Evolutionary conservation across 2,329 filamentous ascomycete genomes (phyloP).

Genomic region (Gnomoniopsis sp.): DNA sequence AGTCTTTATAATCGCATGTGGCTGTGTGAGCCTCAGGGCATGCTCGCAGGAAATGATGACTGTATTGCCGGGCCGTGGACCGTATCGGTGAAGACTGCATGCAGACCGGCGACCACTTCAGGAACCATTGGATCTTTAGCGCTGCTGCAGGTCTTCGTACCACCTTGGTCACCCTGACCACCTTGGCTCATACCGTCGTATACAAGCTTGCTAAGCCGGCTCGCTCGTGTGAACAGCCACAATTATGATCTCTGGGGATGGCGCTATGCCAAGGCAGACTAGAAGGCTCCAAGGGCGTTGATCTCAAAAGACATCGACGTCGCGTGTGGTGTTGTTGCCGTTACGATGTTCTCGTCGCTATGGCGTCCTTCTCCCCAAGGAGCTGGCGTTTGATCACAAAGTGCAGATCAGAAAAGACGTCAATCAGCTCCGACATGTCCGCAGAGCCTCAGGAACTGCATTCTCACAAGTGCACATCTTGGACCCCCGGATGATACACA

Average conservation of each 20-base stretch:
- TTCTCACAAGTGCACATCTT: background rate
- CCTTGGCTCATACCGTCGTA: background rate
- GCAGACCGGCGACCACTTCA: background rate
- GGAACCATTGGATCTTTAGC: background rate
- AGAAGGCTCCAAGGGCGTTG: no score
- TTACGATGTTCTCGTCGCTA: no score
- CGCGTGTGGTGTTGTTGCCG: no score
- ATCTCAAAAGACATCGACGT: no score
- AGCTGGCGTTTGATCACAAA: background rate
- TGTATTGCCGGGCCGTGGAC: background rate
- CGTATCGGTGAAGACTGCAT: background rate
- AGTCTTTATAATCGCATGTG: background rate
- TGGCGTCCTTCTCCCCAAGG: no score
- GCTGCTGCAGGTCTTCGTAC: background rate
- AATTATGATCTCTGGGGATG: background rate
- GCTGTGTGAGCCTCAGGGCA: background rate
- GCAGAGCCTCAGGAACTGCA: background rate
- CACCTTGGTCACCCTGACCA: background rate
- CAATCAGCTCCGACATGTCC: background rate
- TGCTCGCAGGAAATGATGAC: background rate
- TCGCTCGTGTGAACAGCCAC: background rate
- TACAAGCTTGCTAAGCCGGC: background rate
- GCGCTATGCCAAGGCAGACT: no score
- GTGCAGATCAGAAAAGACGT: background rate
- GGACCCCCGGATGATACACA: background rate